Evolutionary conservation across 169 alveolate species (phyloP), one percentile per base, ranked within the genome.

Genomic region (Babesia ovis): DNA sequence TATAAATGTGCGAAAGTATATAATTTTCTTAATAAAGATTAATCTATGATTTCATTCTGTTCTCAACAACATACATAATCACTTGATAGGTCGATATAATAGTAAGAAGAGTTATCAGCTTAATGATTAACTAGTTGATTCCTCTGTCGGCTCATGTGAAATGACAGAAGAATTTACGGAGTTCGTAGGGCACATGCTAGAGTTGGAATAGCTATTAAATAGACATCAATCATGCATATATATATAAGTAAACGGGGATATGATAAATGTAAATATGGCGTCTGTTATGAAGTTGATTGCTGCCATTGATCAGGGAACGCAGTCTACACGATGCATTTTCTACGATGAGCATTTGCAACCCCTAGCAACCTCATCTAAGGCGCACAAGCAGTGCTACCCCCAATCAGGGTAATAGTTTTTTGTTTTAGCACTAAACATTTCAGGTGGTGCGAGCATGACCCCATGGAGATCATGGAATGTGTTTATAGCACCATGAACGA

Each of bases 301-400:
- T 25, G 82, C 93, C 39, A 81, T 91, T 25, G 96, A 92, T 66
- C 92, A 90, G 53, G 95, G 96, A 46, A 92, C 96, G 53, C 95
- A 92, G 57, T 92, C 96, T 6, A 92, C 95, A 20, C 56, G 95
- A 54, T 74, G 92, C 68, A 62, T 90, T 27, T 69, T 92, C 70
- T 92, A 83, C 54, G 92, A 92, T 57, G 76, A 72, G 5, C 57
- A 64, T 23, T 50, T 86, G 70, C 67, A 84, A 5, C 54, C 61
- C n/a, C 64, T 90, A 8, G 73, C 88, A 9, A 39, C 75, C 41
- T 64, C 86, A 27, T 51, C 76, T 42, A 55, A 66, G 56, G 57
- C 46, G 53, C 94, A 91, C 62, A 84, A 74, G 27, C 95, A 92
- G 43, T 68, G 85, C 79, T 84, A 89, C 51, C 93, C 92, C 20